These are phyloP conservation scores for Ochromonas danica DNA, from an alignment of 108 stramenopile species.

Conservation along the genomic window DNA sequence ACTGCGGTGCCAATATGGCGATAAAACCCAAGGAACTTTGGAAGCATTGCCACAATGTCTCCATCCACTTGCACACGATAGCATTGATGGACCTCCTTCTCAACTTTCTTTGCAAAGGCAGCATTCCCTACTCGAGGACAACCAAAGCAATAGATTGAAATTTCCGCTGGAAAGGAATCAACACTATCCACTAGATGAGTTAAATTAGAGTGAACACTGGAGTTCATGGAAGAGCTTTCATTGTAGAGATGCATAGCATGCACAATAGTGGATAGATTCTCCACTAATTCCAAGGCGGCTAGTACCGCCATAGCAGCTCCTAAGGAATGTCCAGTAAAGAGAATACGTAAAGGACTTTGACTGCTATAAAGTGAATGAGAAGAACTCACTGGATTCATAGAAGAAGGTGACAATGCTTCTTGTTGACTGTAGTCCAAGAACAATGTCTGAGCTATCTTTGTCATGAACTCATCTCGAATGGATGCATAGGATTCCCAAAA, in stretches of 20 bases:
- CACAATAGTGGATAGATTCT: not conserved
- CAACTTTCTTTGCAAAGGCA: not conserved
- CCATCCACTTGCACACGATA: conserved; percentile 29
- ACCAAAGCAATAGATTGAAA: conserved; percentile 3
- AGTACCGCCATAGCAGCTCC: not conserved
- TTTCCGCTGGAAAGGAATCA: too few species aligned
- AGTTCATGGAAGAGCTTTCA: not conserved
- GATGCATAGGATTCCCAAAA: conserved; percentile 20
- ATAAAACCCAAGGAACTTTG: conserved; percentile 25
- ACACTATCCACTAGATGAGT: too few species aligned
- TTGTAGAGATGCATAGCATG: not conserved
- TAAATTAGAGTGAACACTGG: not conserved
- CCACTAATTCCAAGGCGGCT: not conserved
- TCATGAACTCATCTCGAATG: conserved; percentile 11
- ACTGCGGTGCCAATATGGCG: conserved; percentile 8
- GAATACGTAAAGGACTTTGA: too few species aligned
- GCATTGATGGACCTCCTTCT: not conserved
- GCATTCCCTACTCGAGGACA: conserved; percentile 21
- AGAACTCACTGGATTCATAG: not conserved
- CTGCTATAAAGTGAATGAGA: too few species aligned
- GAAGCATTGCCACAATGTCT: conserved; percentile 24
- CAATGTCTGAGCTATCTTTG: not conserved
- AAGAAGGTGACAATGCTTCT: not conserved
- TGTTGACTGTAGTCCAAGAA: too few species aligned
- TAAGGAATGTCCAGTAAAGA: not conserved